A percentile compares a stretch with the other conserved stretches of the same genome.
These are phyloP conservation scores for Cucumis hystrix DNA, from an alignment of 306 rosid species.

Conservation along the genomic window DNA sequence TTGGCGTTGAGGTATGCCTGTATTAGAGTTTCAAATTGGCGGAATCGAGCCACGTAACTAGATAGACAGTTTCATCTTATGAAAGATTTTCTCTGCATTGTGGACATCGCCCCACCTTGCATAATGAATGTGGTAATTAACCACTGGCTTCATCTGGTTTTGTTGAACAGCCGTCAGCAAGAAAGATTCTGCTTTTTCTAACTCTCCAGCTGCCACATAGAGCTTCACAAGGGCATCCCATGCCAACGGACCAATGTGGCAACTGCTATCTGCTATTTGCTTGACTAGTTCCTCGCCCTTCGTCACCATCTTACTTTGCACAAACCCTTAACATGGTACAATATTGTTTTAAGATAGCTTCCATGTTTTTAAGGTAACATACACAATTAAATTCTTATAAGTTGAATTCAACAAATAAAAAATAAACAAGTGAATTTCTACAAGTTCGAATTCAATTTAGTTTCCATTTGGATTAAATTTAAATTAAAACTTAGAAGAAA, in stretches of 20 bases:
- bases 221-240: conserved; percentile 73
- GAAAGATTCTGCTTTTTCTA: conserved; percentile 69
- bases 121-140: conserved; percentile 32
- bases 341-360: conserved; percentile 29
- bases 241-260: conserved; percentile 38
- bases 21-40: conserved; percentile 39
- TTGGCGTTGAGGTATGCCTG: conserved; percentile 64
- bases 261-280: conserved; percentile 48
- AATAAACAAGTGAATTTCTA: too few species aligned
- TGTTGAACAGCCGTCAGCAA: conserved; percentile 48
- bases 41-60: conserved; percentile 26
- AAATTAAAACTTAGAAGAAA: too few species aligned
- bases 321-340: conserved; percentile 47
- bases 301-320: conserved; percentile 41
- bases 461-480: too few species aligned
- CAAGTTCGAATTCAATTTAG: too few species aligned
- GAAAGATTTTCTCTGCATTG: conserved; percentile 61
- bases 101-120: conserved; percentile 64
- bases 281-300: conserved; percentile 68
- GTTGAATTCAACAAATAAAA: too few species aligned
- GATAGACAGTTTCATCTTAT: conserved; percentile 35
- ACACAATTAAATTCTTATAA: too few species aligned
- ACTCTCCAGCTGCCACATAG: conserved; percentile 55
- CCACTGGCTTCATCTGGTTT: conserved; percentile 37
- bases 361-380: conserved; percentile 11